Evolutionary conservation across 768 basidiomycete species (phyloP), one percentile per base, ranked within the genome.

Genomic region (Mycena latifolia): DNA sequence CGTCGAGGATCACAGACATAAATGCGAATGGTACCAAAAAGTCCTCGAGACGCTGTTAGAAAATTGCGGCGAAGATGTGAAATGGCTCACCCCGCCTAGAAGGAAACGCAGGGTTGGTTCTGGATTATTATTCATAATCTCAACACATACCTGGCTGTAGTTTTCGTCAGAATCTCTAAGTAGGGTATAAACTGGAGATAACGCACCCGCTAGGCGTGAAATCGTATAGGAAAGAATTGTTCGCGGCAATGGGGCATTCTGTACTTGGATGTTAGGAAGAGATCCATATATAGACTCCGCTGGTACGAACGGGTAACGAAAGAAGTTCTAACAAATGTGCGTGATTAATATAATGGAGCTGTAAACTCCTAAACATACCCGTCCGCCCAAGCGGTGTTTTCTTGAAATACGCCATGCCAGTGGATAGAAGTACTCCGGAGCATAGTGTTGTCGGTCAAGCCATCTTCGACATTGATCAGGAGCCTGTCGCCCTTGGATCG

Each of bases 371-470:
- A 41, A 9, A 53, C 59, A 10, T 63, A 71, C 48, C 77, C 77
- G 46, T 78, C 77, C n/a, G 65, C 74, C 47, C 68, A 70, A 37
- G 67, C 72, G 14, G 70, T 69, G 12, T 61, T n/a, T n/a, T 67
- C 35, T 63, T 76, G 73, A 14, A 67, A 66, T 28, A 75, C n/a
- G 22, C 75, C 74, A 52, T 74, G 71, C 72, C 71, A 73, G 28
- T 71, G 68, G 33, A 85, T 74, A 11, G 76, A 78, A 31, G 83
- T 84, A 8, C 69, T 72, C 48, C 74, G 75, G 27, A 77, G 65
- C 83, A 85, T 81, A 1, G 77, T 72, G 11, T 74, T 66, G 35
- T 85, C 81, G 6, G 69, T 73, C 20, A 85, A 75, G n/a, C 59
- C 17, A 54, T 85, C 79, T 15, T 74, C 69, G 8, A 85, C 81